A percentile compares a stretch with the other conserved stretches of the same genome.
These are phyloP conservation scores for Leccinum rimulosum DNA, from an alignment of 768 basidiomycete species.

Conservation along the genomic window DNA sequence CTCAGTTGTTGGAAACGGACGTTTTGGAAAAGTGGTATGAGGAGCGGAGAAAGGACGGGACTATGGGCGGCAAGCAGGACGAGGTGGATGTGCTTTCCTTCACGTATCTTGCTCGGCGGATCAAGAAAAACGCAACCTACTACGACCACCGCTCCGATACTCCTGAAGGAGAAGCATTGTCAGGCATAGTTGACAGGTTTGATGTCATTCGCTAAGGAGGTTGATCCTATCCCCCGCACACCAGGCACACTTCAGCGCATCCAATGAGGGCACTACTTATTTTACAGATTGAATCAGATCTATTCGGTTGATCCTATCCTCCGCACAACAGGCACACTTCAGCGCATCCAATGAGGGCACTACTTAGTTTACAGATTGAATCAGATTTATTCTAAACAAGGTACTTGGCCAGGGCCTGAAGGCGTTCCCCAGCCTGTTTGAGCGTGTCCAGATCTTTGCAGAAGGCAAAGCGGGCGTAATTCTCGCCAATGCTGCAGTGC, in stretches of 20 bases:
- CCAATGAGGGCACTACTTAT: not conserved
- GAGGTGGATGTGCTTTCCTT: constrained; percentile 75
- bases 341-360: not conserved
- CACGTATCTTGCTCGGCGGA: constrained; percentile 73
- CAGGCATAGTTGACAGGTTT: constrained; percentile 64
- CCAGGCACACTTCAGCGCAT: not conserved
- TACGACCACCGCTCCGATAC: constrained; percentile 55
- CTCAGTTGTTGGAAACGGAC: constrained; percentile 55
- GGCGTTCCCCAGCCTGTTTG: constrained; percentile 74
- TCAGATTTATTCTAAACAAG: constrained; percentile 28
- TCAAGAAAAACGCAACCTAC: constrained; percentile 79
- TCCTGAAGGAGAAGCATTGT: constrained; percentile 55
- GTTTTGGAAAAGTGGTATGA: constrained; percentile 49
- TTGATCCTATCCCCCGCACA: not conserved
- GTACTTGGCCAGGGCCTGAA: constrained; percentile 72
- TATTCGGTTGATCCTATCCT: not conserved
- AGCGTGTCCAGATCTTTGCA: constrained; percentile 94
- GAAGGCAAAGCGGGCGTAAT: constrained; percentile 86
- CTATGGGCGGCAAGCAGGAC: constrained; percentile 56
- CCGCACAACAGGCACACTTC: not conserved
- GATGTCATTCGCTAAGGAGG: constrained; percentile 1
- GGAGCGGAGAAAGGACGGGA: constrained; percentile 36
- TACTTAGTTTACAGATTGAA: not conserved
- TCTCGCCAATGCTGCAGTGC: constrained; percentile 83
- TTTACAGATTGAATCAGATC: not conserved